phyloP scores from a whole-genome alignment of 2,329 filamentous ascomycete species.

The Aspergillus puulaauensis region DNA sequence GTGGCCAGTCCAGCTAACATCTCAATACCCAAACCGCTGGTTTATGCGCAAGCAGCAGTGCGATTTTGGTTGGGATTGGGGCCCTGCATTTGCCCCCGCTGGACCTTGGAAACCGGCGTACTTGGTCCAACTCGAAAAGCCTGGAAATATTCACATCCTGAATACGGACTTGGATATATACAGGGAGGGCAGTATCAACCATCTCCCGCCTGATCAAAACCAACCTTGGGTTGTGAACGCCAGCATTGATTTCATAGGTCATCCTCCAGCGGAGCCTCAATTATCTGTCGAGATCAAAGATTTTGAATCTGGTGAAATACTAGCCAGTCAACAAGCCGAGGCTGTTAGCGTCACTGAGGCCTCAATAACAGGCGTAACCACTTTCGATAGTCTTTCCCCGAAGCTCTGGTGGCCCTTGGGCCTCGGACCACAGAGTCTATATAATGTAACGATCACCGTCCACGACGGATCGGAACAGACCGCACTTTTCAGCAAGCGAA shows the following conservation, averaged over 20 bases:
- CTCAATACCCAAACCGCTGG: conserved; percentile 54
- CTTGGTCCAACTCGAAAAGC: conserved; percentile 50
- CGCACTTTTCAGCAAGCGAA: conserved; percentile 52
- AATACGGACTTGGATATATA: conserved; percentile 61
- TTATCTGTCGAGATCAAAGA: conserved; percentile 52
- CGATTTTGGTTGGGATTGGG: conserved; percentile 67
- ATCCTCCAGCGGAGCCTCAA: conserved; percentile 42
- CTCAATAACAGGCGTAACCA: conserved; percentile 51
- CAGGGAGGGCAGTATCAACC: conserved; percentile 58
- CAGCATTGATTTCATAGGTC: conserved; percentile 58
- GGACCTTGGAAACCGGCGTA: conserved; percentile 63
- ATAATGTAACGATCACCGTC: conserved; percentile 55
- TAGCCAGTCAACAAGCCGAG: conserved; percentile 39
- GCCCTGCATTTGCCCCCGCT: conserved; percentile 61
- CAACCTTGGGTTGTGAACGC: conserved; percentile 62
- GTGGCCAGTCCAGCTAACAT: conserved; percentile 54
- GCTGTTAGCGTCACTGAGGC: conserved; percentile 43
- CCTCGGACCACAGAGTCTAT: conserved; percentile 58
- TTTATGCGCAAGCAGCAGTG: conserved; percentile 62
- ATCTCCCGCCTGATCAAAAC: conserved; percentile 57
- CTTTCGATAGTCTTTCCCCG: conserved; percentile 45
- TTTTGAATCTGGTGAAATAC: conserved; percentile 35
- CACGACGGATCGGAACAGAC: conserved; percentile 39
- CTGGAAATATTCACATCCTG: conserved; percentile 47
- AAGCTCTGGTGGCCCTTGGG: conserved; percentile 63